Evolutionary conservation across 2,329 filamentous ascomycete genomes (phyloP).

Genomic region (Epichloe festucae): DNA sequence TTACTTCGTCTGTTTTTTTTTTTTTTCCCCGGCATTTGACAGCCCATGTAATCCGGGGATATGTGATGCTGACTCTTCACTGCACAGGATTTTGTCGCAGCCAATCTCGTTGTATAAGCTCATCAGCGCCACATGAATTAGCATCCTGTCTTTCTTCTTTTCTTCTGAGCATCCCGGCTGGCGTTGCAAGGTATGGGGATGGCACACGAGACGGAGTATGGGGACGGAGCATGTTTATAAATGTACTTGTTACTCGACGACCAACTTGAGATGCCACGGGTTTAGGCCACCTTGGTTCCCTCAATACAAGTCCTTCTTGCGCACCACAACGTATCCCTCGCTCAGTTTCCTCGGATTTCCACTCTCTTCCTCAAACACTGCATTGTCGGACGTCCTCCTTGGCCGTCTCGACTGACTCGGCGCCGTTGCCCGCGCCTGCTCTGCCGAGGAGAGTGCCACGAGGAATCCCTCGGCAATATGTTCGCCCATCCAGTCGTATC

Average conservation of each 20-base stretch:
- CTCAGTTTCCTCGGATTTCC: slow-evolving; percentile 33
- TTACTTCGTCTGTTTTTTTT: not conserved
- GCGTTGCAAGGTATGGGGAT: not conserved
- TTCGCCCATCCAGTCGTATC: slow-evolving; percentile 50
- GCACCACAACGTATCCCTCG: slow-evolving; percentile 41
- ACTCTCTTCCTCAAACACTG: slow-evolving; percentile 34
- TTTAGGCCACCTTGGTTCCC: not conserved
- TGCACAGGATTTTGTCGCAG: slow-evolving; percentile 41
- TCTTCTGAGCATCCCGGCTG: not conserved
- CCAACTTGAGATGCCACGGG: not conserved
- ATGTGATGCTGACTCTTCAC: not conserved
- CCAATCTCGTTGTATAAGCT: slow-evolving; percentile 30
- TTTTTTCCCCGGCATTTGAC: not conserved
- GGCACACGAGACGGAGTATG: not conserved
- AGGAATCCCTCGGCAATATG: slow-evolving; percentile 41
- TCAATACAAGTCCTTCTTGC: slow-evolving; percentile 38
- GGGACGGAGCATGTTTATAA: not conserved
- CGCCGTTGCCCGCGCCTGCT: not conserved
- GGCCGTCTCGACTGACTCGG: slow-evolving; percentile 1
- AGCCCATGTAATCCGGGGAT: not conserved
- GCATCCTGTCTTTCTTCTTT: not conserved
- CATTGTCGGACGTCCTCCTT: slow-evolving; percentile 24
- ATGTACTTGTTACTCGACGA: not conserved
- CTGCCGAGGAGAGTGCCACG: not conserved
- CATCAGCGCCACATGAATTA: not conserved